Percentiles rank a stretch among this genome's conserved stretches.
Conservation (phyloP, 2,329 filamentous ascomycete species). For the Sporothrix phasma region DNA sequence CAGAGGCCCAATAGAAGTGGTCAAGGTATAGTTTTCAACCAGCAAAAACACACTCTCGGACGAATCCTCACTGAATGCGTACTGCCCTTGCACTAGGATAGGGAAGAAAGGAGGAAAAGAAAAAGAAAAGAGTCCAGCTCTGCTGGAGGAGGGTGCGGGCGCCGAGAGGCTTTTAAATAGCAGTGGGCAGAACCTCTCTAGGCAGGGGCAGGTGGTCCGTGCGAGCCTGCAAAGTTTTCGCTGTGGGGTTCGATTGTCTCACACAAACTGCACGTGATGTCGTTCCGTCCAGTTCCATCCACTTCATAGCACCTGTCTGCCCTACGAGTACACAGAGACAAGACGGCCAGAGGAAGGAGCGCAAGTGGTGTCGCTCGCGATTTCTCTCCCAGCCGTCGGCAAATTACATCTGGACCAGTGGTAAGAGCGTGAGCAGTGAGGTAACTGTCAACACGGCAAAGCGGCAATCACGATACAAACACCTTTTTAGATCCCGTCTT, state of each 20-base stretch:
- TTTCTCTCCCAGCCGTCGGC: too few species aligned
- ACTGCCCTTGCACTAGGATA: slow-evolving; percentile 66
- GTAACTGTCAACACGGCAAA: too few species aligned
- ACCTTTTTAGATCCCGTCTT: too few species aligned
- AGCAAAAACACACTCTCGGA: slow-evolving; percentile 84
- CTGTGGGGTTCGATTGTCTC: not conserved
- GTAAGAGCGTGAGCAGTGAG: too few species aligned
- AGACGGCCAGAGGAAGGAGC: too few species aligned
- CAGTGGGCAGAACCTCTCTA: not conserved
- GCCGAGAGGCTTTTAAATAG: slow-evolving; percentile 18
- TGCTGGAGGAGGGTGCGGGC: slow-evolving; percentile 2
- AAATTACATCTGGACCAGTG: too few species aligned
- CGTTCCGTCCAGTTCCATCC: too few species aligned
- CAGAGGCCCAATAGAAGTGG: slow-evolving; percentile 59
- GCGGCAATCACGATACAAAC: too few species aligned
- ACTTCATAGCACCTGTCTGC: too few species aligned
- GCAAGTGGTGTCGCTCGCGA: too few species aligned
- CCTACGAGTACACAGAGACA: too few species aligned
- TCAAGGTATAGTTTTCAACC: slow-evolving; percentile 81
- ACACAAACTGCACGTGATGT: not conserved
- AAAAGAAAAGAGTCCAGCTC: slow-evolving; percentile 4
- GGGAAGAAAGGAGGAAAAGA: slow-evolving; percentile 33
- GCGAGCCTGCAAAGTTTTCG: slow-evolving; percentile 19
- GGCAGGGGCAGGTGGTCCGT: slow-evolving; percentile 18
- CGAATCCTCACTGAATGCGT: slow-evolving; percentile 71